A percentile compares a stretch with the other conserved stretches of the same genome.
Evolutionary conservation across 2,329 filamentous ascomycete genomes (phyloP).

Genomic region (Alternaria gansuensis): DNA sequence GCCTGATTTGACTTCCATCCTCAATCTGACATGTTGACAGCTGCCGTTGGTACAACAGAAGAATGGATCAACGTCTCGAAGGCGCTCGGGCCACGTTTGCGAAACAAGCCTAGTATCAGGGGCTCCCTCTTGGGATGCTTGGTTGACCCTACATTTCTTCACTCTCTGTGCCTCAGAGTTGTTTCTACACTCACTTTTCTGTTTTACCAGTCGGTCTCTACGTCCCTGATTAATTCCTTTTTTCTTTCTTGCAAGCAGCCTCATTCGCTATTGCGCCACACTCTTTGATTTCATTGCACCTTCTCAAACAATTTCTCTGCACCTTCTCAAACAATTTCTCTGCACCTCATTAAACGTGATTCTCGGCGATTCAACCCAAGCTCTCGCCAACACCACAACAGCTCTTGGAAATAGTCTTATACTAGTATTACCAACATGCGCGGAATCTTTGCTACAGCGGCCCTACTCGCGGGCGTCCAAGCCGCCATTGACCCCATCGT

Average conservation of each 20-base stretch:
- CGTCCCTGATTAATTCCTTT: slow-evolving; percentile 33
- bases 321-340: slow-evolving; percentile 20
- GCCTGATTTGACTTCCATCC: background rate
- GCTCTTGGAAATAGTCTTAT: slow-evolving; percentile 40
- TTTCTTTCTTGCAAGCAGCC: slow-evolving; percentile 26
- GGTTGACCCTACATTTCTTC: slow-evolving; percentile 40
- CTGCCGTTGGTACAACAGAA: background rate
- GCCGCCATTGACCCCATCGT: slow-evolving; percentile 70
- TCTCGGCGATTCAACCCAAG: slow-evolving; percentile 40
- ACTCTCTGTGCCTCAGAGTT: slow-evolving; percentile 45
- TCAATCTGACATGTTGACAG: slow-evolving; percentile 5
- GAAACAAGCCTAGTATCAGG: slow-evolving; percentile 42
- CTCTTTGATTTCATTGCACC: slow-evolving; percentile 30
- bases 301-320: slow-evolving; percentile 20
- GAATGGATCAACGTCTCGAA: slow-evolving; percentile 5
- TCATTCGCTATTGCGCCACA: slow-evolving; percentile 37
- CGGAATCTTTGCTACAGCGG: slow-evolving; percentile 60
- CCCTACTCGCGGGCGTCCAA: slow-evolving; percentile 61
- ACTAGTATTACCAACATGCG: slow-evolving; percentile 60
- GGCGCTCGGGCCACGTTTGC: slow-evolving; percentile 21
- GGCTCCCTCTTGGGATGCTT: slow-evolving; percentile 40
- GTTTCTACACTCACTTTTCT: slow-evolving; percentile 43
- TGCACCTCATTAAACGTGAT: slow-evolving; percentile 26
- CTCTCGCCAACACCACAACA: slow-evolving; percentile 36
- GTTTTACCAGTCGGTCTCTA: slow-evolving; percentile 47